Evolutionary conservation across 352 stramenopile genomes (phyloP), one percentile per base, ranked within the genome.

Genomic region (Peronospora farinosa): DNA sequence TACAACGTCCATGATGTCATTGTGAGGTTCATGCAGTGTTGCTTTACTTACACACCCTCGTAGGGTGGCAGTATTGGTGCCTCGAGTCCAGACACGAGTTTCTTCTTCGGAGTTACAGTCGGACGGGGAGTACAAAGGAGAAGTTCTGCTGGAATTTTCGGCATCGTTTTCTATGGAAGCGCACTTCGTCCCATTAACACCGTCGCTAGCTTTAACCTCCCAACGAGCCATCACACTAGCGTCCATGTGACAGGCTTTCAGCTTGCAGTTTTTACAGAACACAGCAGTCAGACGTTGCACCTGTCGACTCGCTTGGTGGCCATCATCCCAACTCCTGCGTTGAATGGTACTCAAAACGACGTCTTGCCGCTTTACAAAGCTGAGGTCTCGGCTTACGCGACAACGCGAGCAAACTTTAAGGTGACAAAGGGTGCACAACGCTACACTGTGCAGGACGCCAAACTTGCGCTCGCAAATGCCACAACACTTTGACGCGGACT

Each of bases 201-300:
- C 52, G 16, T 46, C 25, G 6, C 28, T 12, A 13, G 25, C 46
- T 42, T 62, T 40, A 12, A 63, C 44, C 36, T 65, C 41, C 28
- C 51, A 31, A 7, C 56, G 42, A 1, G 56, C 60, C 55, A 65
- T 56, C n/a, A 54, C 55, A 17, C 47, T 50, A 7, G 65, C 65
- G 36, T 73, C 65, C 51, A 67, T 38, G 27, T 51, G 44, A 3
- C 37, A 38, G 1, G 45, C 57, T 5, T 49, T 62, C 48, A 60
- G 52, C 21, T 85, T 63, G 42, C 74, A 88, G 12, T 60, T 69
- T 49, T 82, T 84, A 48, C 77, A 88, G 7, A 88, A 65, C 5
- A 68, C 39, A 46, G 67, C 72, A 3, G 51, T 37, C 6, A 60
- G 47, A 19, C 62, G 57, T 0, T 44, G 57, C 30, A 74, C 40